phyloP scores from a whole-genome alignment of 2,329 filamentous ascomycete genomes.

The Pseudogymnoascus sp. region DNA sequence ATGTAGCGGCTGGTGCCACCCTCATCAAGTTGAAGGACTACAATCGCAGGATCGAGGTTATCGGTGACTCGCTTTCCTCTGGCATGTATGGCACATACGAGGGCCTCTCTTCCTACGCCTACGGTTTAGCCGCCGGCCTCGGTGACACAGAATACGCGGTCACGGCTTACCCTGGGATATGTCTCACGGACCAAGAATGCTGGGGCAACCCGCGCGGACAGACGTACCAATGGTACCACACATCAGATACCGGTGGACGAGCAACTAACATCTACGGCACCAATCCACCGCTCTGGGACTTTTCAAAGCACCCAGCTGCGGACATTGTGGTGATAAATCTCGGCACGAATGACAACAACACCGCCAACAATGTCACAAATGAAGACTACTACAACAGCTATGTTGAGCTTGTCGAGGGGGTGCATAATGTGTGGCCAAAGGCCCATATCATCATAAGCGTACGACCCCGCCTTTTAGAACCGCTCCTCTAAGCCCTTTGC shows the following conservation, averaged over 20 bases:
- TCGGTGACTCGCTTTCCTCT: slow-evolving; percentile 41
- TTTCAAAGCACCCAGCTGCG: slow-evolving; percentile 34
- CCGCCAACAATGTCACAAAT: slow-evolving; percentile 33
- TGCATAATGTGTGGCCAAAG: slow-evolving; percentile 39
- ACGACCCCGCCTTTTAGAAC: not conserved
- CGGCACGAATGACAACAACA: slow-evolving; percentile 40
- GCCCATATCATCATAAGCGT: slow-evolving; percentile 40
- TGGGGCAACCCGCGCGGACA: slow-evolving; percentile 44
- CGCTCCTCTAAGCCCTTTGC: slow-evolving; percentile 7
- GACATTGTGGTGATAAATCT: slow-evolving; percentile 41
- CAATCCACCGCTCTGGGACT: slow-evolving; percentile 38
- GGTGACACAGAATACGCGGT: slow-evolving; percentile 51
- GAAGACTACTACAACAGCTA: slow-evolving; percentile 34
- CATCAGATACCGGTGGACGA: slow-evolving; percentile 39
- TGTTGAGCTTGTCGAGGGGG: slow-evolving; percentile 37
- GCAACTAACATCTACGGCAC: slow-evolving; percentile 26
- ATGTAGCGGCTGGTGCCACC: slow-evolving; percentile 36
- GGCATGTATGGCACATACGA: slow-evolving; percentile 53
- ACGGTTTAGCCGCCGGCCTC: slow-evolving; percentile 46
- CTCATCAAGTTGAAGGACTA: slow-evolving; percentile 37
- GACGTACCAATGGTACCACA: slow-evolving; percentile 49
- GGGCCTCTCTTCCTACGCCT: slow-evolving; percentile 47
- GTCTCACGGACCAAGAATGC: slow-evolving; percentile 46
- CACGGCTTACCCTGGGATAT: slow-evolving; percentile 51
- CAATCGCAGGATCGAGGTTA: slow-evolving; percentile 35